phyloP scores from a whole-genome alignment of 2,329 filamentous ascomycete genomes.

The Beauveria sp. region DNA sequence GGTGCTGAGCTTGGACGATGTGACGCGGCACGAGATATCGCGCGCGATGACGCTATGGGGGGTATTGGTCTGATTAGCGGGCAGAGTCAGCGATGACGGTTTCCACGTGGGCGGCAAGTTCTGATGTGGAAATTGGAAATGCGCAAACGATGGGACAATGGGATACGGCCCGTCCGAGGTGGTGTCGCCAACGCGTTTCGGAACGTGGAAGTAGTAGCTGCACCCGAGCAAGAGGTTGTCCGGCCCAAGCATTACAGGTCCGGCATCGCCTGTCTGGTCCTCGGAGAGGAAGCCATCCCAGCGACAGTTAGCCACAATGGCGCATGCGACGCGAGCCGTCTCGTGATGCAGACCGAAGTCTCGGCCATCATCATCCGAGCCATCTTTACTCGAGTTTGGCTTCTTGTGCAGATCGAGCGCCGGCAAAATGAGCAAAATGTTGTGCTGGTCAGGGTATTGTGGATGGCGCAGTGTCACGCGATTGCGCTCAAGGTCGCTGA shows the following conservation, averaged over 20 bases:
- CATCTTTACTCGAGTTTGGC: background rate
- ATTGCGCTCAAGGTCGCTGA: background rate
- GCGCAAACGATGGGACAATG: background rate
- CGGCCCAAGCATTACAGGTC: background rate
- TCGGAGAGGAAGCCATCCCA: background rate
- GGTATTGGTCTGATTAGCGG: slow-evolving; percentile 17
- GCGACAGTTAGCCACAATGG: background rate
- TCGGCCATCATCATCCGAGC: no score
- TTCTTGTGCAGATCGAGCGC: background rate
- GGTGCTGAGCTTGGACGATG: background rate
- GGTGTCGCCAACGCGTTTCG: background rate
- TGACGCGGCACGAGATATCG: background rate
- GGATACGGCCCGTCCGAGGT: background rate
- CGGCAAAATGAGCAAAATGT: background rate
- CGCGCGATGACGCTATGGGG: background rate
- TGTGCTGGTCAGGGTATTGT: background rate
- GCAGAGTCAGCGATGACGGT: background rate
- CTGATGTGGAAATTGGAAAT: background rate
- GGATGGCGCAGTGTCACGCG: background rate
- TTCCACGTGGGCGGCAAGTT: background rate
- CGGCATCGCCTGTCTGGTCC: no score
- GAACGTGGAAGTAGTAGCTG: background rate
- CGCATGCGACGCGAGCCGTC: background rate
- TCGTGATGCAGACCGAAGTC: background rate
- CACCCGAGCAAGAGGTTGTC: background rate